Base-by-base conservation (phyloP, 305 asterid genomes). In the Fraxinus albicans region DNA sequence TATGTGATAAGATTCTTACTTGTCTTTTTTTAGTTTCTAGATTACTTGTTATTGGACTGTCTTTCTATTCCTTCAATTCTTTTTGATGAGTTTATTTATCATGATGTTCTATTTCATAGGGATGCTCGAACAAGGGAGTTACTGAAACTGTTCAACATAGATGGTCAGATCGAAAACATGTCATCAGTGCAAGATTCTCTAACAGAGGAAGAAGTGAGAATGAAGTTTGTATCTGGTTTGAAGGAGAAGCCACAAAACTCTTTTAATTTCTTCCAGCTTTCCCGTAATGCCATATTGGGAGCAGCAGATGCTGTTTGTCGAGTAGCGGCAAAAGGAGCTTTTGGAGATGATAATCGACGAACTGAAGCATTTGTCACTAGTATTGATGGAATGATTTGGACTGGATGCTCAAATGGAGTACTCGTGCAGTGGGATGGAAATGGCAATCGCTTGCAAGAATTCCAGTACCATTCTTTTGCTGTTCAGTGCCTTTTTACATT, bases 241-340 rank as follows among this genome's bases (percentile, higher is more conserved):
- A 94, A 92, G 88, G 98, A 95, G 79, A 95, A 94, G 83, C 31
- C 89, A 63, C 98, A 90, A 80, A 88, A 88, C 81, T 85, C 99
- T n/a, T 80, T 89, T 58, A 89, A 87, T 89, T 94, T 96, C 87
- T 96, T 96, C 79, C 99, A 96, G 89, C 98, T 98, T 27, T 96
- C 99, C 17, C 94, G 99, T 77, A 94, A 94, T 84, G 99, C 92
- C 86, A 91, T 96, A 79, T 53, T 93, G 74, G 99, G 99, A 85
- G 99, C 99, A 77, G 99, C 99, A 85, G 99, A 96, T 86, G 98
- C 98, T 82, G 98, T 96, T 78, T 98, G 95, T 69, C 88, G 99
- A 86, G 99, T 89, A 83, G 95, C 99, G 5, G 91, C 58, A 3
- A 94, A 93, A 87, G 98, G 99, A 86, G 85, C 93, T 80, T 93